Percentiles rank a stretch among this genome's conserved stretches.
Evolutionary conservation across 495 filamentous ascomycete genomes (phyloP).

Genomic region (Aspergillus asperescens): DNA sequence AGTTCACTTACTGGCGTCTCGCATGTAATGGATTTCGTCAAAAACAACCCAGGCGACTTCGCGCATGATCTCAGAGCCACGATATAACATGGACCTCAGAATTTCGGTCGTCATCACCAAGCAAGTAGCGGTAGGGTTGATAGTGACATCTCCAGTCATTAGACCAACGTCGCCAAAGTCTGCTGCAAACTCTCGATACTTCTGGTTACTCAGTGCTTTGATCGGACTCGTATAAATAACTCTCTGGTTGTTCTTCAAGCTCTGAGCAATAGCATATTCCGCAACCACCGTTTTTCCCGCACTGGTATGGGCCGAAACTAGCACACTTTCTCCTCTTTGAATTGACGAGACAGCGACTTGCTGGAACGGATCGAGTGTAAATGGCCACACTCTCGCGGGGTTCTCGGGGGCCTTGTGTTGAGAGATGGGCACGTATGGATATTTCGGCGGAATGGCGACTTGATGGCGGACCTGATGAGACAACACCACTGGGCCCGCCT

Average conservation of each 20-base stretch:
- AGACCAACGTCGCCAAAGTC: constrained; percentile 96
- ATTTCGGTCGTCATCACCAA: constrained; percentile 99
- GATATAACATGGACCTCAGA: constrained; percentile 95
- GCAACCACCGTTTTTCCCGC: constrained; percentile 97
- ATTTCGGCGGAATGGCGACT: constrained; percentile 87
- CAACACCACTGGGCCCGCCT: constrained; percentile 64
- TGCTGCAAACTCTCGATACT: constrained; percentile 90
- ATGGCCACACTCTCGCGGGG: constrained; percentile 77
- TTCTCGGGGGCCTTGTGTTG: constrained; percentile 80
- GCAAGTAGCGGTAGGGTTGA: constrained; percentile 96
- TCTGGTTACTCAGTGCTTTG: constrained; percentile 97
- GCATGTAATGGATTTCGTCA: constrained; percentile 98
- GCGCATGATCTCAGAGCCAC: constrained; percentile 98
- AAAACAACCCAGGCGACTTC: constrained; percentile 98
- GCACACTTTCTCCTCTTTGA: constrained; percentile 87
- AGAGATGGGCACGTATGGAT: constrained; percentile 87
- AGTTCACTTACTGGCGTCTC: constrained; percentile 60
- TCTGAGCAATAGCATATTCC: constrained; percentile 97
- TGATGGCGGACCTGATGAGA: constrained; percentile 98
- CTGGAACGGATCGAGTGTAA: constrained; percentile 96
- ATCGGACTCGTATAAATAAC: constrained; percentile 99
- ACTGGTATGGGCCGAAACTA: constrained; percentile 95
- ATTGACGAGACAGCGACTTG: constrained; percentile 88
- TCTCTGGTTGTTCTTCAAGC: constrained; percentile 91
- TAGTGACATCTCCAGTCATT: constrained; percentile 99